Percentiles rank a stretch among this genome's conserved stretches.
phyloP scores from a whole-genome alignment of 2,329 filamentous ascomycete genomes.

The Annulohypoxylon truncatum region DNA sequence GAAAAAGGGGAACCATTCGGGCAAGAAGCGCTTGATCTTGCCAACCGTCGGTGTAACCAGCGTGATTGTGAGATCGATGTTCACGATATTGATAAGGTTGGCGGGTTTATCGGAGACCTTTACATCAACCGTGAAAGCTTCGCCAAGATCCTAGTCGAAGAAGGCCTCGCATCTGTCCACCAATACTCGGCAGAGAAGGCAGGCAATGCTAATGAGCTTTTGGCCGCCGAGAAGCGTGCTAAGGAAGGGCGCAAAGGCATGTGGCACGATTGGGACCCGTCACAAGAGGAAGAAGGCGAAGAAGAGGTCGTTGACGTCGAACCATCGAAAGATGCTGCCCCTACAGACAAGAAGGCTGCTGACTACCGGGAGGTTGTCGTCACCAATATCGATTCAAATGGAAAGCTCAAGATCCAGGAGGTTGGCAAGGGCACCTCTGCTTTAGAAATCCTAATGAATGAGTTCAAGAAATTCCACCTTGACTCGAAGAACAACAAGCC shows the following conservation, averaged over 20 bases:
- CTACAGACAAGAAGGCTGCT: constrained; percentile 72
- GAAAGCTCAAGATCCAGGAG: constrained; percentile 89
- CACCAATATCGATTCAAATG: constrained; percentile 86
- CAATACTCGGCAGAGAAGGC: constrained; percentile 96
- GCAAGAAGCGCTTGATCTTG: constrained; percentile 92
- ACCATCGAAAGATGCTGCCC: constrained; percentile 62
- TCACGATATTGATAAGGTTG: constrained; percentile 93
- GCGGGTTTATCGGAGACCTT: constrained; percentile 94
- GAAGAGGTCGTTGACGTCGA: constrained; percentile 64
- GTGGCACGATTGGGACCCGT: constrained; percentile 96
- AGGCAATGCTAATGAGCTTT: constrained; percentile 86
- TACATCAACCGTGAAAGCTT: constrained; percentile 97
- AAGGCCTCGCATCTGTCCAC: constrained; percentile 92
- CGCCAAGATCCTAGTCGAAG: constrained; percentile 90
- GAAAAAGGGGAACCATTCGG: constrained; percentile 94
- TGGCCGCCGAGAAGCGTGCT: constrained; percentile 86
- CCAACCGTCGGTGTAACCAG: constrained; percentile 88
- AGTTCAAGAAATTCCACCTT: constrained; percentile 91
- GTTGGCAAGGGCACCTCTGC: constrained; percentile 87
- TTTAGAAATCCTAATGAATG: constrained; percentile 87
- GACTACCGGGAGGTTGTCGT: constrained; percentile 96
- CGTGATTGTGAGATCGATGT: constrained; percentile 97
- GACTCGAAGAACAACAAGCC: constrained; percentile 82
- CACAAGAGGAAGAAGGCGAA: constrained; percentile 77
- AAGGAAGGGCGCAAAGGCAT: constrained; percentile 89